A percentile compares a stretch with the other conserved stretches of the same genome.
These are phyloP conservation scores for Kurtzmaniella quercitrusa DNA, from an alignment of 1,139 yeast species.

Conservation along the genomic window DNA sequence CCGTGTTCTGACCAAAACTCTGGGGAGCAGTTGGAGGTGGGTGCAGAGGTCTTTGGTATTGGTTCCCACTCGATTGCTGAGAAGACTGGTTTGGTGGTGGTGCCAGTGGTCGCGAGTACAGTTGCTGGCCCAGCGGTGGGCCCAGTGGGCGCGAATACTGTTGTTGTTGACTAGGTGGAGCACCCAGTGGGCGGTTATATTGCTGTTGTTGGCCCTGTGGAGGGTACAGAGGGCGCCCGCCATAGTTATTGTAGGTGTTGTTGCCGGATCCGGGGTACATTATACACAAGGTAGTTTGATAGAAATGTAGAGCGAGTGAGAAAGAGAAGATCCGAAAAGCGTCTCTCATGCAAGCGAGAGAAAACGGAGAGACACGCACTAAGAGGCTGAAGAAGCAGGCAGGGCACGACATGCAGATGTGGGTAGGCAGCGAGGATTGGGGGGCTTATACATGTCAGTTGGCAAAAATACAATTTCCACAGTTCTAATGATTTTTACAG, in stretches of 20 bases:
- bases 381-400: neutral
- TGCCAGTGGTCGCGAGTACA: slow-evolving; percentile 9
- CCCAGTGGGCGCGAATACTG: slow-evolving; percentile 11
- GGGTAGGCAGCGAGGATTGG: neutral
- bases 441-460: slow-evolving; percentile 1
- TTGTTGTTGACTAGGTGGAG: slow-evolving; percentile 16
- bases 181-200: slow-evolving; percentile 2
- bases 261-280: slow-evolving; percentile 39
- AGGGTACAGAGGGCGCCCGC: slow-evolving; percentile 8
- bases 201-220: slow-evolving; percentile 9
- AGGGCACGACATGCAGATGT: neutral
- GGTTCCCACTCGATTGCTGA: slow-evolving; percentile 3
- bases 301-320: neutral
- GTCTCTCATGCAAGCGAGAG: neutral
- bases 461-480: too few relatives aligned
- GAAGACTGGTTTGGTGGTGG: slow-evolving; percentile 8
- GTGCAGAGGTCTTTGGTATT: slow-evolving; percentile 11
- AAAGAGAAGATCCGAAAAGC: neutral
- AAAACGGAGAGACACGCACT: neutral
- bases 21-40: slow-evolving; percentile 32
- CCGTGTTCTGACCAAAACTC: slow-evolving; percentile 27
- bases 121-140: slow-evolving; percentile 9
- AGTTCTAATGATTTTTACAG: neutral
- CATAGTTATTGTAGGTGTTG: slow-evolving; percentile 14
- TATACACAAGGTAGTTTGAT: slow-evolving; percentile 1